Evolutionary conservation across 2,329 filamentous ascomycete genomes (phyloP).

Genomic region (Ophiostoma australiae): DNA sequence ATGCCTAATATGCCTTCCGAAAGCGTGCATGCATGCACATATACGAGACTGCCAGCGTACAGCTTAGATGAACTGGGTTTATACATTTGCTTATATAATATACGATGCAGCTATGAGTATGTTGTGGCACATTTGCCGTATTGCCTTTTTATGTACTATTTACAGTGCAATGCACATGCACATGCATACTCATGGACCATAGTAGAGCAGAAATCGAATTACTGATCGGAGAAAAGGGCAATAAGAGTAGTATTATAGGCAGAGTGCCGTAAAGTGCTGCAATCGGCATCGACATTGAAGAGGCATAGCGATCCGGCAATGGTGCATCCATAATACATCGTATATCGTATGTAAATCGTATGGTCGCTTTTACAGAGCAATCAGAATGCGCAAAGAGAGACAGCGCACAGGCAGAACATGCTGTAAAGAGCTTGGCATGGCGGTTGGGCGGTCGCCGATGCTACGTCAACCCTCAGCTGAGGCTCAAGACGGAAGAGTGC

Average conservation of each 20-base stretch:
- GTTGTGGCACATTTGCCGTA: neutral
- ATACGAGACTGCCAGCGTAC: slow-evolving; percentile 3
- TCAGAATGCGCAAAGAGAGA: neutral
- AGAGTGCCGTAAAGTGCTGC: slow-evolving; percentile 7
- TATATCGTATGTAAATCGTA: neutral
- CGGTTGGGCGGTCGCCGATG: neutral
- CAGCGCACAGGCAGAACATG: neutral
- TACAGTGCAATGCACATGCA: no score
- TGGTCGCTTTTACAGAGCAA: neutral
- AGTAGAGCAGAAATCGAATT: no score
- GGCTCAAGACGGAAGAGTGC: neutral
- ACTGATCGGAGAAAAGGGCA: neutral
- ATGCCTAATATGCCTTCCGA: neutral
- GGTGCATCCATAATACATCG: neutral
- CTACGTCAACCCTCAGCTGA: slow-evolving; percentile 7
- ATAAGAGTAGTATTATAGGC: slow-evolving; percentile 10
- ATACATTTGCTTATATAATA: neutral
- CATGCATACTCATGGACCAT: no score
- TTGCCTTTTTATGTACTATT: no score
- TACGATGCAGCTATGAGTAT: neutral
- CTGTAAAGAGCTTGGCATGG: neutral
- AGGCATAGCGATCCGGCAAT: neutral
- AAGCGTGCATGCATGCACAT: slow-evolving; percentile 11
- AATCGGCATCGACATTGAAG: neutral
- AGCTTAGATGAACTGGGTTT: neutral